A percentile compares a stretch with the other conserved stretches of the same genome.
These are phyloP conservation scores for Aphanocladium album DNA, from an alignment of 2,329 filamentous ascomycete genomes.

Conservation along the genomic window DNA sequence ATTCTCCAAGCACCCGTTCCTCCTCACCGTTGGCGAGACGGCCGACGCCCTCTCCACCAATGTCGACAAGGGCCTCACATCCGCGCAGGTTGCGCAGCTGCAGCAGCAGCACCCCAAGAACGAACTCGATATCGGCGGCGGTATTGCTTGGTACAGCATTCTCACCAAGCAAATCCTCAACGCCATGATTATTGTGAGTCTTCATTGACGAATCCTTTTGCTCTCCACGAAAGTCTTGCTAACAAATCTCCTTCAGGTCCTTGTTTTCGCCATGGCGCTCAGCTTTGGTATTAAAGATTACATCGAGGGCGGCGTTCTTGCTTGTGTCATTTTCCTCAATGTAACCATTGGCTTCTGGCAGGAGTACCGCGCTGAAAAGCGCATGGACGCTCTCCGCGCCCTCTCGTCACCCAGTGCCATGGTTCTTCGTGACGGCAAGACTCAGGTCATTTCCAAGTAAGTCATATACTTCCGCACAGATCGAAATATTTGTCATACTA, in stretches of 20 bases:
- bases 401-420: constrained; percentile 59
- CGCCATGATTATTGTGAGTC: constrained; percentile 66
- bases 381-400: constrained; percentile 59
- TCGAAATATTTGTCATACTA: constrained; percentile 10
- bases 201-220: not conserved
- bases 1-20: constrained; percentile 53
- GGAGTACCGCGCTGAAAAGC: constrained; percentile 60
- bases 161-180: constrained; percentile 68
- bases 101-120: constrained; percentile 60
- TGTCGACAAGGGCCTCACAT: constrained; percentile 61
- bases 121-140: constrained; percentile 63
- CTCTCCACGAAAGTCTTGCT: not conserved
- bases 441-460: constrained; percentile 53
- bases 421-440: constrained; percentile 56
- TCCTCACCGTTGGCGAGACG: constrained; percentile 58
- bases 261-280: constrained; percentile 71
- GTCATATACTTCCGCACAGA: constrained; percentile 22
- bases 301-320: constrained; percentile 63
- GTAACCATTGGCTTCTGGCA: constrained; percentile 64
- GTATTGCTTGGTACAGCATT: constrained; percentile 67
- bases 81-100: constrained; percentile 53
- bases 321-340: constrained; percentile 63
- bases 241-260: constrained; percentile 45
- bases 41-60: constrained; percentile 57
- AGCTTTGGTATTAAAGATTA: constrained; percentile 63